Evolutionary conservation across 768 basidiomycete species (phyloP).

Genomic region (Agrocybe pediades): DNA sequence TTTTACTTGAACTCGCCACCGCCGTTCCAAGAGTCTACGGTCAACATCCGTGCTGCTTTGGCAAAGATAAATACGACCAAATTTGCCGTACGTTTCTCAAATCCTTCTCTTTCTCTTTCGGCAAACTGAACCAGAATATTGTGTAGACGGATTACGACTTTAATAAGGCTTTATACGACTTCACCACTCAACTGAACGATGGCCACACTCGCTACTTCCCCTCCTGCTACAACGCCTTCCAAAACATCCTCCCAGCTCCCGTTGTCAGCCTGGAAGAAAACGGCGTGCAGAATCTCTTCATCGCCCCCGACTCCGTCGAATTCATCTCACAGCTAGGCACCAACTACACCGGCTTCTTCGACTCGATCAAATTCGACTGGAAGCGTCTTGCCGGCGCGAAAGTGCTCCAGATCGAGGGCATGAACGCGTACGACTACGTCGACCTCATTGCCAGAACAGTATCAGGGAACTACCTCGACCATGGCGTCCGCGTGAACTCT

Average conservation of each 20-base stretch:
- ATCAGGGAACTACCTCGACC: conserved; percentile 67
- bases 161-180: conserved; percentile 56
- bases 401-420: conserved; percentile 55
- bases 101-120: not conserved
- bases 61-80: conserved; percentile 47
- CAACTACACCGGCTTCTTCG: conserved; percentile 46
- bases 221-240: conserved; percentile 52
- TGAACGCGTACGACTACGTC: conserved; percentile 54
- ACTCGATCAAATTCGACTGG: conserved; percentile 56
- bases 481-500: conserved; percentile 63
- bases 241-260: conserved; percentile 60
- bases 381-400: conserved; percentile 60
- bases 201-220: conserved; percentile 70
- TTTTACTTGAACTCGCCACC: conserved; percentile 51
- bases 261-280: conserved; percentile 51
- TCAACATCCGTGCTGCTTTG: conserved; percentile 52
- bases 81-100: conserved; percentile 39
- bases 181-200: conserved; percentile 59
- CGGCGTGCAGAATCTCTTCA: conserved; percentile 48
- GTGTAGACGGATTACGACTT: conserved; percentile 67
- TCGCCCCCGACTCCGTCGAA: conserved; percentile 57
- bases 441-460: conserved; percentile 57
- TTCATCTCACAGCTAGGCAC: conserved; percentile 48
- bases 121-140: not conserved
- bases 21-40: conserved; percentile 58